These are phyloP conservation scores for Cutaneotrichosporon sp. DNA, from an alignment of 1,284 basidiomycete genomes.

Conservation along the genomic window DNA sequence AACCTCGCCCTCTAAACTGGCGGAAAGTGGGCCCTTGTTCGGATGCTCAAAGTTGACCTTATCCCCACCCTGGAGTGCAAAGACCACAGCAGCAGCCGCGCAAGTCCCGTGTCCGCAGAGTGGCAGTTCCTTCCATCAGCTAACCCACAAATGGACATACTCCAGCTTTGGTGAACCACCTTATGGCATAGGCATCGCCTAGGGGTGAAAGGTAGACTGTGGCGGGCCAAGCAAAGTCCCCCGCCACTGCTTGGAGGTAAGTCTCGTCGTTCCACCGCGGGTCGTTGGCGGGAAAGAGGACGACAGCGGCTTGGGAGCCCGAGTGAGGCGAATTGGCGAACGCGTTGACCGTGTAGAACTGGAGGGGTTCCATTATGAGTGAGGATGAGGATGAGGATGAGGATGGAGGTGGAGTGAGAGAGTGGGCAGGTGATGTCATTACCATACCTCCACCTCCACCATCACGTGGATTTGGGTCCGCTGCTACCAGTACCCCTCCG, in stretches of 20 bases:
- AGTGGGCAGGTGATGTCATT: neutral
- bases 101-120: constrained; percentile 46
- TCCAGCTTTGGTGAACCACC: constrained; percentile 39
- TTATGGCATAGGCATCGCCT: constrained; percentile 21
- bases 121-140: constrained; percentile 33
- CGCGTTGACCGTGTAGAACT: constrained; percentile 42
- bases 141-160: constrained; percentile 22
- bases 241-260: constrained; percentile 29
- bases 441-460: too few relatives aligned
- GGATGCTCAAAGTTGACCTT: constrained; percentile 28
- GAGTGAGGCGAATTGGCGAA: constrained; percentile 33
- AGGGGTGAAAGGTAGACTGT: constrained; percentile 30
- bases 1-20: constrained; percentile 11
- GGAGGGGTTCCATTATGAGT: constrained; percentile 16
- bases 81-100: constrained; percentile 27
- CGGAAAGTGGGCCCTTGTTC: constrained; percentile 29
- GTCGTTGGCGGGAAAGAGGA: constrained; percentile 32
- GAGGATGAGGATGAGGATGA: neutral
- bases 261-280: constrained; percentile 26
- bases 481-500: too few relatives aligned
- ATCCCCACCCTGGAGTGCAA: constrained; percentile 27
- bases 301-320: constrained; percentile 45
- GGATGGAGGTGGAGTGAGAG: neutral
- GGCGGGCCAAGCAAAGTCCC: constrained; percentile 40
- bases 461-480: too few relatives aligned